Conservation (phyloP, 495 filamentous ascomycete species). For the Penicillium longicatenatum region DNA sequence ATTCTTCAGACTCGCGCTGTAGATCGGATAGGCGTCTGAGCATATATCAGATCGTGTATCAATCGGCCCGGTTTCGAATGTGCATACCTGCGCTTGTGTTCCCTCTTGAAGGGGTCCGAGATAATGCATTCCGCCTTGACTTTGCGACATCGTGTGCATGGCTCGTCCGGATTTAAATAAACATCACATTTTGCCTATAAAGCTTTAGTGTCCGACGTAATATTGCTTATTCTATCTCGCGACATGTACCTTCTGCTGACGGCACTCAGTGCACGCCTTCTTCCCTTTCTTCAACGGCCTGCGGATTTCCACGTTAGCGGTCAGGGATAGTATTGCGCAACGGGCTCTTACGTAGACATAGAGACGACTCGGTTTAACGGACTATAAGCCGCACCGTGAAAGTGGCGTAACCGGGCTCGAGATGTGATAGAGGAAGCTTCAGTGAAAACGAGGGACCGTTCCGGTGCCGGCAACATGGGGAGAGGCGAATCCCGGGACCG, state of each 20-base stretch:
- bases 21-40: slow-evolving; percentile 37
- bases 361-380: background rate
- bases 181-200: slow-evolving; percentile 46
- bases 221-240: background rate
- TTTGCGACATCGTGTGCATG: slow-evolving; percentile 42
- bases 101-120: slow-evolving; percentile 46
- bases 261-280: slow-evolving; percentile 49
- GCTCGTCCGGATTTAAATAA: slow-evolving; percentile 32
- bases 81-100: slow-evolving; percentile 47
- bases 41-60: background rate
- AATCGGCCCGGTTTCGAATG: background rate
- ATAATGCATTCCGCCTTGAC: slow-evolving; percentile 40
- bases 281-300: slow-evolving; percentile 43
- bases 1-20: slow-evolving; percentile 41
- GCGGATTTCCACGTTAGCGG: slow-evolving; percentile 13
- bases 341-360: slow-evolving; percentile 21
- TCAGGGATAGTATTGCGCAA: too few relatives aligned
- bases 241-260: slow-evolving; percentile 43
- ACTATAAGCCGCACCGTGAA: background rate
- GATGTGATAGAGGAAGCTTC: slow-evolving; percentile 16
- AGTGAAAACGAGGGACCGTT: background rate
- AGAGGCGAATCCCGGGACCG: background rate
- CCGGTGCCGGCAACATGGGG: background rate
- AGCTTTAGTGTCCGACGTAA: background rate
- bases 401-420: background rate